phyloP scores from a whole-genome alignment of 2,329 filamentous ascomycete species.

The Aureobasidium vineae region DNA sequence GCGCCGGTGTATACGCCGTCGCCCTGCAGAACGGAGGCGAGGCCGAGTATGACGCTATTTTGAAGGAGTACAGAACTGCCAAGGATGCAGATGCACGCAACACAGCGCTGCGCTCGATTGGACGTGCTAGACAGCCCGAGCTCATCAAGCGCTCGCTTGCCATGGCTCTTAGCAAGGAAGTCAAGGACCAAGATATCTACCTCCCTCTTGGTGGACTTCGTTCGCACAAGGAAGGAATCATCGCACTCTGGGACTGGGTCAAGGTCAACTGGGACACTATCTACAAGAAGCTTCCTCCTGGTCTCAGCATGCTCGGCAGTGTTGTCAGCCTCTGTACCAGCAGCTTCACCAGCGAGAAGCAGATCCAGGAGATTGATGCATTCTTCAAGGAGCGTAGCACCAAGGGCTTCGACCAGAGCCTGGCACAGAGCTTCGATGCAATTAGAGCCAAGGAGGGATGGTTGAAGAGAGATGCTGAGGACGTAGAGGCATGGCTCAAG shows the following conservation, averaged over 20 bases:
- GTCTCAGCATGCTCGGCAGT: conserved; percentile 77
- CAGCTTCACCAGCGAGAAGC: conserved; percentile 73
- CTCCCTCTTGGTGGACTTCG: conserved; percentile 79
- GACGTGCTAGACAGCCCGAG: conserved; percentile 71
- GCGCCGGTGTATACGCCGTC: conserved; percentile 82
- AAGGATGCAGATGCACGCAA: conserved; percentile 86
- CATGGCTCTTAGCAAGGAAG: conserved; percentile 72
- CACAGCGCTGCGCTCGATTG: conserved; percentile 79
- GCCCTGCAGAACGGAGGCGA: conserved; percentile 79
- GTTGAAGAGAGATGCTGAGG: conserved; percentile 71
- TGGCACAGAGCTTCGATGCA: conserved; percentile 85
- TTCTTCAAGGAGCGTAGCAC: conserved; percentile 84
- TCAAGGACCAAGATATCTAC: conserved; percentile 94
- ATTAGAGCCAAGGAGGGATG: conserved; percentile 82
- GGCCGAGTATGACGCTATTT: conserved; percentile 77
- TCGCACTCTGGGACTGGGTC: conserved; percentile 79
- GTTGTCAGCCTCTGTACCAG: conserved; percentile 80
- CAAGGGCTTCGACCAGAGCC: conserved; percentile 80
- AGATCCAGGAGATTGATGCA: conserved; percentile 69
- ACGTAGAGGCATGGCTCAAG: conserved; percentile 72
- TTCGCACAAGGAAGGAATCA: conserved; percentile 71
- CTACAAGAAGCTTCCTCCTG: conserved; percentile 77
- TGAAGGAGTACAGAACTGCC: conserved; percentile 72
- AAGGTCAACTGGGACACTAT: conserved; percentile 85
- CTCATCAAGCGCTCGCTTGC: conserved; percentile 78